Base-by-base conservation (phyloP, 2,329 filamentous ascomycete genomes). In the Sodiomyces alkalinus region DNA sequence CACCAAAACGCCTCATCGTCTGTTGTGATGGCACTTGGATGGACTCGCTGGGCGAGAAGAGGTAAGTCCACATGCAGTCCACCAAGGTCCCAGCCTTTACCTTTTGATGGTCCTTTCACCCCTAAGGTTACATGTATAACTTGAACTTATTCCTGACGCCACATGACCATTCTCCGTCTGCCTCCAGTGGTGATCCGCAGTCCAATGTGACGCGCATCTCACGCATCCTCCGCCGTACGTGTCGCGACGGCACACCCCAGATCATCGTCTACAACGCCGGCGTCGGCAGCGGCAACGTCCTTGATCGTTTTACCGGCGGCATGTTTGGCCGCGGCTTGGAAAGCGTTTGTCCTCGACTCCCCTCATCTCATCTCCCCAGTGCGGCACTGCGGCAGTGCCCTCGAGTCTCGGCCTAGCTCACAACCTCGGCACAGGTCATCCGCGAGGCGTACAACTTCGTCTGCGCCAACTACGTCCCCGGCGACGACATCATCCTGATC, bases 21-120 rank as follows among this genome's bases (percentile, higher is more conserved):
- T 55, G 51, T 33, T 53, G 49, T 19, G 52, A 55, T 30, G 52
- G 50, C 11, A 52, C 50, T 6, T 53, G 48, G 50, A 50, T 49
- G 29, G 37, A 40, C 29, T 35, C 39, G 33, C 40, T 21, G 13
- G 39, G 16, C 3, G 11, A 9, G 14, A 17, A 14, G 11, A 17
- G 7, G 12, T 30, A 6, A 18, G 27, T 13, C n/a, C n/a, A n/a
- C n/a, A n/a, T n/a, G n/a, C n/a, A n/a, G n/a, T n/a, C n/a, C n/a
- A n/a, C n/a, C n/a, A n/a, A n/a, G n/a, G n/a, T n/a, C n/a, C n/a
- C n/a, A n/a, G n/a, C n/a, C n/a, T n/a, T n/a, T n/a, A n/a, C n/a
- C n/a, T n/a, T n/a, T n/a, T n/a, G n/a, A n/a, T n/a, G n/a, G n/a
- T n/a, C n/a, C n/a, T n/a, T n/a, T n/a, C n/a, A n/a, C n/a, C n/a